A percentile compares a stretch with the other conserved stretches of the same genome.
Evolutionary conservation across 768 basidiomycete species (phyloP).

Genomic region (Russula abietina): DNA sequence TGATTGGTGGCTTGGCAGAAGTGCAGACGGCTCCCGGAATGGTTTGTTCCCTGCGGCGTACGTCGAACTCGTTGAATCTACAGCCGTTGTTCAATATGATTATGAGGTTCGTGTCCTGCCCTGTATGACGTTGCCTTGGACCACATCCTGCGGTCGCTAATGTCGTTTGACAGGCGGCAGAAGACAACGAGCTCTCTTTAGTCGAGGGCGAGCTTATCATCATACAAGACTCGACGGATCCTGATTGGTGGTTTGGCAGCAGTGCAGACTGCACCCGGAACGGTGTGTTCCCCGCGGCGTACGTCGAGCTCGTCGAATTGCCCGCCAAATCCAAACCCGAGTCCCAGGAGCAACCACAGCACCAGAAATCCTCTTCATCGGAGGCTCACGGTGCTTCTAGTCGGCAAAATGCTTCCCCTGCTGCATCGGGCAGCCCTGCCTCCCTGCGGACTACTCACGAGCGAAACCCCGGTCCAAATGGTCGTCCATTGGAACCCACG

Average conservation of each 20-base stretch:
- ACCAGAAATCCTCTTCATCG: no score
- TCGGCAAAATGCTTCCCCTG: no score
- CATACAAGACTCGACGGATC: conserved; percentile 77
- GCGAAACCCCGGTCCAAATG: no score
- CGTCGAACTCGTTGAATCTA: no score
- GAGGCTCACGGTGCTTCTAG: no score
- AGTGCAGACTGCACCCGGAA: conserved; percentile 56
- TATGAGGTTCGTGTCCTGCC: conserved; percentile 50
- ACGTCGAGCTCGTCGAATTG: conserved; percentile 68
- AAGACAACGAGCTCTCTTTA: conserved; percentile 82
- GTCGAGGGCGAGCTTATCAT: conserved; percentile 79
- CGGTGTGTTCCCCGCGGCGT: conserved; percentile 89
- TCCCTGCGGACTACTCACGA: no score
- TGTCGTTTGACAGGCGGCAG: conserved; percentile 47
- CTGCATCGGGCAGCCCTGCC: no score
- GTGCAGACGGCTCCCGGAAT: no score
- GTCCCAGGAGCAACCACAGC: no score
- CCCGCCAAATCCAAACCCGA: conserved; percentile 35
- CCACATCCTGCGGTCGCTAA: not conserved
- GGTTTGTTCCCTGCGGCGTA: no score
- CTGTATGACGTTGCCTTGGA: not conserved
- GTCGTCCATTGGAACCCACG: no score
- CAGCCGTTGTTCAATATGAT: conserved; percentile 72
- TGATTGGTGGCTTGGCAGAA: no score
- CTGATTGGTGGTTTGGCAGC: conserved; percentile 89